These are phyloP conservation scores for Arthrobotrys iridis DNA, from an alignment of 2,329 filamentous ascomycete genomes.

Conservation along the genomic window DNA sequence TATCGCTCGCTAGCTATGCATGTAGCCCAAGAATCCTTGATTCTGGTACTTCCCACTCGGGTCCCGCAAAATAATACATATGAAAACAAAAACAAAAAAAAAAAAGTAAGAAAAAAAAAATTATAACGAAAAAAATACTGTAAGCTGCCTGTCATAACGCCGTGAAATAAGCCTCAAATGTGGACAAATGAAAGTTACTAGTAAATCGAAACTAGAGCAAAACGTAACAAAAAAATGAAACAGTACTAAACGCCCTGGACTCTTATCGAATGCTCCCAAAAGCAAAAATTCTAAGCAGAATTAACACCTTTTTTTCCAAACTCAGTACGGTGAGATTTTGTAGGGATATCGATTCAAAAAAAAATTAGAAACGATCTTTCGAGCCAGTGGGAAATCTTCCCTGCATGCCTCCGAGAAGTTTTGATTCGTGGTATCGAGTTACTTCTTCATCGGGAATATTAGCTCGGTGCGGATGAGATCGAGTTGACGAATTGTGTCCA, in stretches of 20 bases:
- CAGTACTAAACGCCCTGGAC: slow-evolving; percentile 34
- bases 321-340: slow-evolving; percentile 32
- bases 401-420: slow-evolving; percentile 4
- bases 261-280: slow-evolving; percentile 41
- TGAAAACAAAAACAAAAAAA: slow-evolving; percentile 2
- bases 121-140: not conserved
- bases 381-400: not conserved
- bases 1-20: slow-evolving; percentile 48
- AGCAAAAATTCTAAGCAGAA: slow-evolving; percentile 25
- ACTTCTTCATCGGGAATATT: slow-evolving; percentile 17
- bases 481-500: slow-evolving; percentile 46
- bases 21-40: not conserved
- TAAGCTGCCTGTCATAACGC: slow-evolving; percentile 36
- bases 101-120: slow-evolving; percentile 13
- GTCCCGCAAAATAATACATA: not conserved
- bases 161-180: slow-evolving; percentile 11
- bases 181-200: slow-evolving; percentile 18
- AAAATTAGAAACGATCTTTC: not conserved
- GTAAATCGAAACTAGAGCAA: slow-evolving; percentile 30
- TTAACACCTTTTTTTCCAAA: slow-evolving; percentile 20
- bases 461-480: slow-evolving; percentile 15
- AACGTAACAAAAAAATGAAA: slow-evolving; percentile 35
- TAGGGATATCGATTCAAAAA: slow-evolving; percentile 37
- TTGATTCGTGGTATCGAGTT: not conserved
- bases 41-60: slow-evolving; percentile 6